Evolutionary conservation across 805 yeast genomes (phyloP).

Genomic region (Ogataea neopini): DNA sequence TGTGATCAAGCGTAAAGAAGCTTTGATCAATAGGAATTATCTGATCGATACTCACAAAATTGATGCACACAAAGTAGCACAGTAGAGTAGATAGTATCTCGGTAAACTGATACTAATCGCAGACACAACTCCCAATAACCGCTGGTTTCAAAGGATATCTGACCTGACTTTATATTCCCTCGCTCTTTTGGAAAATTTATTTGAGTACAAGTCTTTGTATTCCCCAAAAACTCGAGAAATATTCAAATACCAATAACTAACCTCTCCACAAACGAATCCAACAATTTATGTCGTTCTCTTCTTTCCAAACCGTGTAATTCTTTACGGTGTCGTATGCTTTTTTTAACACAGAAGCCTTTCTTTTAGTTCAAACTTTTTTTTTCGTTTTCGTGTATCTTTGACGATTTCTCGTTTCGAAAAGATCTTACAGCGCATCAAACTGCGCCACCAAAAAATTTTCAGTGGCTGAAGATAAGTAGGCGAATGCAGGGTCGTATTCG

Average conservation of each 20-base stretch:
- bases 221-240: neutral
- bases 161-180: neutral
- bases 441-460: constrained; percentile 6
- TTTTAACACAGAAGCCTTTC: neutral
- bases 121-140: neutral
- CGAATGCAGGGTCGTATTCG: constrained; percentile 3
- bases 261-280: neutral
- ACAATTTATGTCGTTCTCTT: neutral
- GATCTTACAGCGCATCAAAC: constrained; percentile 4
- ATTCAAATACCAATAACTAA: neutral
- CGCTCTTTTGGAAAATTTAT: neutral
- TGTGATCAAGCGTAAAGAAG: constrained; percentile 9
- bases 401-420: constrained; percentile 7
- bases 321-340: constrained; percentile 1
- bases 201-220: constrained; percentile 1
- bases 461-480: constrained; percentile 1
- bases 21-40: neutral
- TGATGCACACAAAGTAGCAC: neutral
- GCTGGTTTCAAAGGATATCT: neutral
- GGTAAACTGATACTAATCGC: neutral
- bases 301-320: neutral
- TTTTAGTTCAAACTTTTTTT: constrained; percentile 1
- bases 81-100: neutral
- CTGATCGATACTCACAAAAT: neutral
- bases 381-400: constrained; percentile 10